A percentile compares a stretch with the other conserved stretches of the same genome.
Conservation (phyloP, 805 yeast species). For the Brettanomyces bruxellensis region DNA sequence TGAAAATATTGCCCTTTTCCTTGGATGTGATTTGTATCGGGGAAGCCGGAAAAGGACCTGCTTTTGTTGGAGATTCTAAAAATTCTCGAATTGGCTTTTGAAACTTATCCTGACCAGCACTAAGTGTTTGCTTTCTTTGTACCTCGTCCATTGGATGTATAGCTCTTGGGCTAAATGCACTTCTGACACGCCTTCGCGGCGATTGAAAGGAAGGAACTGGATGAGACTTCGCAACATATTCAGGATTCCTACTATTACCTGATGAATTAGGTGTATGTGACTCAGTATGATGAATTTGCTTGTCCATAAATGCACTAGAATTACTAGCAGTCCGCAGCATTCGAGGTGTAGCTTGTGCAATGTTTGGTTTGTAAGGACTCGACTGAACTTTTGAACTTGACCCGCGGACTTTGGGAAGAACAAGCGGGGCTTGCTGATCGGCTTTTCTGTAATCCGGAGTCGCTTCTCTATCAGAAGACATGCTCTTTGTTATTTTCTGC, state of each 20-base stretch:
- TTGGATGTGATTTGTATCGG: no score
- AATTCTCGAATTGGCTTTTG: no score
- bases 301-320: conserved; percentile 13
- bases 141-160: conserved; percentile 6
- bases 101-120: no score
- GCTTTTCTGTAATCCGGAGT: no score
- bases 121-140: conserved; percentile 8
- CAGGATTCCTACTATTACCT: not conserved
- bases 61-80: no score
- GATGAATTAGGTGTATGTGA: not conserved
- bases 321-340: conserved; percentile 52
- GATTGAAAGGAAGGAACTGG: no score
- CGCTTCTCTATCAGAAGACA: no score
- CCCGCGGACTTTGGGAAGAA: conserved; percentile 18
- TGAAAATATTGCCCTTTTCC: no score
- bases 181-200: not conserved
- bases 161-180: conserved; percentile 3
- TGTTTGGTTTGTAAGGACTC: conserved; percentile 22
- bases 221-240: no score
- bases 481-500: no score
- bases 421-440: conserved; percentile 1
- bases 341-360: conserved; percentile 59
- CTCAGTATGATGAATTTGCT: conserved; percentile 7
- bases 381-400: conserved; percentile 10
- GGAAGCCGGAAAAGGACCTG: no score